These are phyloP conservation scores for Hydnomerulius pinastri DNA, from an alignment of 768 basidiomycete species.

Conservation along the genomic window DNA sequence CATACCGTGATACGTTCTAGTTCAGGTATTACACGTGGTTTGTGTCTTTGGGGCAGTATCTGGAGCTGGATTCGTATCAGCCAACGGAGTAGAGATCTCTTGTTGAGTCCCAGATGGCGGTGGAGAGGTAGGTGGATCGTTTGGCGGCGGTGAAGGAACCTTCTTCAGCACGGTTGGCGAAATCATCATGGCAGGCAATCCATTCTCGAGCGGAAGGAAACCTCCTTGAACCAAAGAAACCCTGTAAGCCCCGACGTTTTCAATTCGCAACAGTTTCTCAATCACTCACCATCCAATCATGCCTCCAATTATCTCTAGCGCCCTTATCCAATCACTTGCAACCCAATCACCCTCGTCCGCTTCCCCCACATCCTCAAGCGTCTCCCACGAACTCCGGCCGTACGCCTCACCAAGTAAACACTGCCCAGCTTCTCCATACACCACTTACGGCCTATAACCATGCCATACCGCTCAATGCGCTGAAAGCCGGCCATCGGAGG, in stretches of 20 bases:
- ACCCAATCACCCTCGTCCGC: no score
- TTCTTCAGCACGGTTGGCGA: slow-evolving; percentile 54
- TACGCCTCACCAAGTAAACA: no score
- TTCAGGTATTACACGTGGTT: slow-evolving; percentile 57
- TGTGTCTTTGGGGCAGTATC: slow-evolving; percentile 29
- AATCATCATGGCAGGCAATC: slow-evolving; percentile 57
- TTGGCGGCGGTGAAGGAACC: slow-evolving; percentile 39
- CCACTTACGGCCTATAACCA: no score
- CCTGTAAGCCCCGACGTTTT: slow-evolving; percentile 47
- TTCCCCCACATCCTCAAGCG: no score
- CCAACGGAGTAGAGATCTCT: neutral
- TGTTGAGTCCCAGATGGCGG: neutral
- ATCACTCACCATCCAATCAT: no score
- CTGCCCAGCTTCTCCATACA: no score
- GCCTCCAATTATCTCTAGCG: no score
- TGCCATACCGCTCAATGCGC: no score
- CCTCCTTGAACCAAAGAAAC: slow-evolving; percentile 60
- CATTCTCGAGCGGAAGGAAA: slow-evolving; percentile 38
- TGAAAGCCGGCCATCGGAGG: no score
- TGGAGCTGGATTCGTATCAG: slow-evolving; percentile 4
- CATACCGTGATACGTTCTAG: slow-evolving; percentile 66
- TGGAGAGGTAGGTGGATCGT: slow-evolving; percentile 47
- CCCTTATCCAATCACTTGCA: no score
- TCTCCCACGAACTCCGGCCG: no score
- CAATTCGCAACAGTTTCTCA: no score